Percentiles rank a stretch among this genome's conserved stretches.
These are phyloP conservation scores for Pachysandra terminalis DNA, from an alignment of 164 flowering plant genomes.

Conservation along the genomic window DNA sequence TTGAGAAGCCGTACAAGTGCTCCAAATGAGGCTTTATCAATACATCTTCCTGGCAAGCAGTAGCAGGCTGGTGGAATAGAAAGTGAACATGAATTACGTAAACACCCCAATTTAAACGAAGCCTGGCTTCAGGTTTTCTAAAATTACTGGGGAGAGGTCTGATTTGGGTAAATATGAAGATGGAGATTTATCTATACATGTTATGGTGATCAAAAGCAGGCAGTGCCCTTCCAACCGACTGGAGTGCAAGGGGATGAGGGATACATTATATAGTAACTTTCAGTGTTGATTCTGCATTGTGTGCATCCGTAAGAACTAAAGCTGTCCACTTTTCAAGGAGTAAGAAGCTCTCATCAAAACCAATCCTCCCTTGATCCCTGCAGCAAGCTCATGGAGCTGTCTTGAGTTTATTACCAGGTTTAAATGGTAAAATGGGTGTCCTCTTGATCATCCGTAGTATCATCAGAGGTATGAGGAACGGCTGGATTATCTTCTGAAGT, in stretches of 20 bases:
- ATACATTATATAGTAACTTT: neutral
- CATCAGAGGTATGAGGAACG: neutral
- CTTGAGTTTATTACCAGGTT: neutral
- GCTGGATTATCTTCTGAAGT: neutral
- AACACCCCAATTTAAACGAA: neutral
- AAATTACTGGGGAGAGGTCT: neutral
- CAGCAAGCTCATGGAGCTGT: neutral
- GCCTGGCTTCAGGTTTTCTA: neutral
- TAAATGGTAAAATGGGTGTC: slow-evolving; percentile 5
- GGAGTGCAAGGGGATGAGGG: neutral
- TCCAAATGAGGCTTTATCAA: too few relatives aligned
- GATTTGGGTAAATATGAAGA: neutral
- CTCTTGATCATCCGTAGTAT: slow-evolving; percentile 13
- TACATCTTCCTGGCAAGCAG: too few relatives aligned
- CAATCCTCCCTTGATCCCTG: neutral
- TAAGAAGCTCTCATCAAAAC: neutral
- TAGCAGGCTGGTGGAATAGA: neutral
- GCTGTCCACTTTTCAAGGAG: neutral
- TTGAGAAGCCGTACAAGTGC: too few relatives aligned
- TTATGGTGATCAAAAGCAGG: neutral
- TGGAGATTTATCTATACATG: neutral
- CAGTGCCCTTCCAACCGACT: neutral
- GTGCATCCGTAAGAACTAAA: neutral
- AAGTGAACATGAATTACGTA: neutral
- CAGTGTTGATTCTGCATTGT: neutral